These are phyloP conservation scores for Penicillium crustosum DNA, from an alignment of 2,329 filamentous ascomycete genomes.

Conservation along the genomic window DNA sequence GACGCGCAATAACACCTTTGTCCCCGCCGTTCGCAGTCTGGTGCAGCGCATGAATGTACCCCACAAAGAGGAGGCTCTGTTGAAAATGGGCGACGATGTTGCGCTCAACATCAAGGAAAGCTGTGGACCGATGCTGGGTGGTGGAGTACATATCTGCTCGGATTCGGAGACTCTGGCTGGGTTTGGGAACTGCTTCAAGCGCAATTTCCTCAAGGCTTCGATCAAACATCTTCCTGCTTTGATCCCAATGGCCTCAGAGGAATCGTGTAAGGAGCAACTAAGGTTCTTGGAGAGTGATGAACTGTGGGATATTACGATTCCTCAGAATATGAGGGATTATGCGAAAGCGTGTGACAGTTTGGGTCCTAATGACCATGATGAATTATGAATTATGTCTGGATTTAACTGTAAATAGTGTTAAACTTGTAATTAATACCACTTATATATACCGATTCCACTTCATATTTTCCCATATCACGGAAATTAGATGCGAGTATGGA, in stretches of 20 bases:
- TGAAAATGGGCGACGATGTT: slow-evolving; percentile 37
- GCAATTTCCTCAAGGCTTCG: slow-evolving; percentile 33
- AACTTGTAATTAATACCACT: background rate
- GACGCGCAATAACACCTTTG: slow-evolving; percentile 39
- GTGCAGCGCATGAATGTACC: slow-evolving; percentile 33
- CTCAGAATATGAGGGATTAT: slow-evolving; percentile 37
- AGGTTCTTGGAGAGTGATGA: slow-evolving; percentile 32
- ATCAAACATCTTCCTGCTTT: slow-evolving; percentile 31
- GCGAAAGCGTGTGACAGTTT: slow-evolving; percentile 32
- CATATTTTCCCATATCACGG: background rate
- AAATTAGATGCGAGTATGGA: background rate
- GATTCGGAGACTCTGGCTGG: slow-evolving; percentile 33
- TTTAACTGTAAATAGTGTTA: slow-evolving; percentile 1
- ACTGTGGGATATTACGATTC: slow-evolving; percentile 36
- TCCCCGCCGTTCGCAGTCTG: slow-evolving; percentile 36
- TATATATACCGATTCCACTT: too few relatives aligned
- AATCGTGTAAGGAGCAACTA: slow-evolving; percentile 32
- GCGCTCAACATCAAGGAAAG: slow-evolving; percentile 35
- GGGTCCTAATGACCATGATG: slow-evolving; percentile 21
- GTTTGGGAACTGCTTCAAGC: slow-evolving; percentile 38
- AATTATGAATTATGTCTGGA: slow-evolving; percentile 14
- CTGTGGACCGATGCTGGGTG: slow-evolving; percentile 32
- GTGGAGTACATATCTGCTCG: slow-evolving; percentile 35
- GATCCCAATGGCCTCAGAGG: slow-evolving; percentile 34
- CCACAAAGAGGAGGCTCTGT: slow-evolving; percentile 31